These are phyloP conservation scores for Rauvolfia tetraphylla DNA, from an alignment of 257 asterid genomes.

Conservation along the genomic window DNA sequence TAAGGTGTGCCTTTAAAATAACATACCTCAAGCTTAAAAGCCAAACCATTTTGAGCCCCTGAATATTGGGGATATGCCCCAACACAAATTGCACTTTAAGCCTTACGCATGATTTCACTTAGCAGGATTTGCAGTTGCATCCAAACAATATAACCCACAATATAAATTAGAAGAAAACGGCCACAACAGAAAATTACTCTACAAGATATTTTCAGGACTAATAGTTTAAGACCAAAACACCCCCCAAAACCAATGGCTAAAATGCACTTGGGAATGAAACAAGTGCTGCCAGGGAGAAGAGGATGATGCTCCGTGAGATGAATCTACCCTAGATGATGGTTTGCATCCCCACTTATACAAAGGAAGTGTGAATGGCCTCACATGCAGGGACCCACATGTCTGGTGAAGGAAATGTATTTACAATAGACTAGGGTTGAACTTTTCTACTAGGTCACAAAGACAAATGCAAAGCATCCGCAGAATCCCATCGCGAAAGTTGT, in stretches of 20 bases:
- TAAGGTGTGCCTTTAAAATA: not conserved
- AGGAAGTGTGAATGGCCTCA: not conserved
- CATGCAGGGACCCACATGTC: not conserved
- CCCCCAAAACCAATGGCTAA: not conserved
- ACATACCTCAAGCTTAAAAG: not conserved
- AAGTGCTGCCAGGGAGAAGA: not conserved
- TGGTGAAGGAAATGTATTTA: not conserved
- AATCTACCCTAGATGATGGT: not conserved
- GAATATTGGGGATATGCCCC: not conserved
- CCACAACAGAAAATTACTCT: not conserved
- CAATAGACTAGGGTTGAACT: not conserved
- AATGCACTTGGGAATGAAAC: not conserved
- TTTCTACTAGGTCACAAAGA: not conserved
- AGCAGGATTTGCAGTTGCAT: not conserved
- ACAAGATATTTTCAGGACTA: not conserved
- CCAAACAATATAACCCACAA: not conserved
- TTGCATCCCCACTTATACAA: not conserved
- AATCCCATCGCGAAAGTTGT: conserved; percentile 2
- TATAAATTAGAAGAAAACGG: not conserved
- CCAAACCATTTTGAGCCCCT: not conserved
- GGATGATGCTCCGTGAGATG: not conserved
- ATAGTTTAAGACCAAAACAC: not conserved
- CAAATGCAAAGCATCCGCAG: not conserved
- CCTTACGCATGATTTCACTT: not conserved
- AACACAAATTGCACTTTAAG: not conserved